A percentile compares a stretch with the other conserved stretches of the same genome.
These are phyloP conservation scores for Trapa incisa DNA, from an alignment of 345 rosid species.

Conservation along the genomic window DNA sequence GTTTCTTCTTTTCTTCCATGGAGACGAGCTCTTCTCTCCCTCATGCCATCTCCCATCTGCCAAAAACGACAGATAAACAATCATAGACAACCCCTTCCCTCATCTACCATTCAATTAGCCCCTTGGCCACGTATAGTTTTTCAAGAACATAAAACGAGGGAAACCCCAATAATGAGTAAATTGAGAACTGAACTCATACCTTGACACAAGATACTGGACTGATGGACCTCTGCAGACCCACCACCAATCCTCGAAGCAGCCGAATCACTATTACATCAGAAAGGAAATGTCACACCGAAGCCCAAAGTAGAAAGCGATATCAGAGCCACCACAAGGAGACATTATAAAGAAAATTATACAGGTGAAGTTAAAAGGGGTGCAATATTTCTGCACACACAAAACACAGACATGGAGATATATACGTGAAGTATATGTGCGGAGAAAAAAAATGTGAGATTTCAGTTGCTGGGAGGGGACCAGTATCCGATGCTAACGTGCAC, in stretches of 20 bases:
- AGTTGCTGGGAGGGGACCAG: constrained; percentile 13
- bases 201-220: not conserved
- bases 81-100: not conserved
- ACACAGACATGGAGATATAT: not conserved
- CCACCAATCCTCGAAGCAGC: not conserved
- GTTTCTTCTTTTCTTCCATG: constrained; percentile 42
- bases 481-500: constrained; percentile 75
- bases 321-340: not conserved
- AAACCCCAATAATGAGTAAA: no score
- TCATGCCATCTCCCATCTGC: constrained; percentile 22
- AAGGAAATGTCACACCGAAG: not conserved
- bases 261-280: not conserved
- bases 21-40: no score
- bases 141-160: no score
- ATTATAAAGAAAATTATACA: not conserved
- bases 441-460: not conserved
- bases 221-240: not conserved
- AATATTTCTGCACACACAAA: not conserved
- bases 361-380: not conserved
- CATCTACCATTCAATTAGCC: not conserved
- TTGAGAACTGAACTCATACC: not conserved
- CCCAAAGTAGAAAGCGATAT: not conserved
- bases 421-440: not conserved
- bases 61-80: not conserved
- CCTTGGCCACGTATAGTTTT: not conserved